phyloP scores from a whole-genome alignment of 805 yeast species.

The Kodamaea leandrae region DNA sequence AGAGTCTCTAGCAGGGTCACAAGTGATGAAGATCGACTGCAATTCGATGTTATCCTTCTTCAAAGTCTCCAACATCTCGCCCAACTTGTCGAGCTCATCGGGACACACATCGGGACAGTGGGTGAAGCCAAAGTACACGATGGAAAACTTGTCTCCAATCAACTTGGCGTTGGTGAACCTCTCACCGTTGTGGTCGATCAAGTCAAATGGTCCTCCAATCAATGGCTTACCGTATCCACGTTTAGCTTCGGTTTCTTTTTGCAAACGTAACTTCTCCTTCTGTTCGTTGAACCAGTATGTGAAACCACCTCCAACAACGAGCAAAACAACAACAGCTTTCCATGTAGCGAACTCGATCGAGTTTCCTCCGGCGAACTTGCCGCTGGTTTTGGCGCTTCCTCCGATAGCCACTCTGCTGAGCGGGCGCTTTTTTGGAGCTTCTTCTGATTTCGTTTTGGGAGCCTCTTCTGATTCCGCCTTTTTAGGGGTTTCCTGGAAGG shows the following conservation, averaged over 20 bases:
- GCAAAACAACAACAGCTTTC: constrained; percentile 71
- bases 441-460: background rate
- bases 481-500: constrained; percentile 1
- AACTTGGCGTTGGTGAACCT: constrained; percentile 75
- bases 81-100: constrained; percentile 91
- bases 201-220: constrained; percentile 85
- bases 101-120: constrained; percentile 99
- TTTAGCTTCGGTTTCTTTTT: constrained; percentile 78
- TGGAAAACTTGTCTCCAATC: constrained; percentile 67
- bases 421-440: constrained; percentile 48
- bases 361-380: constrained; percentile 35
- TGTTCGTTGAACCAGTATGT: constrained; percentile 73
- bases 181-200: constrained; percentile 69
- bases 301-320: constrained; percentile 67
- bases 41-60: constrained; percentile 53
- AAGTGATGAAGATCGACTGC: constrained; percentile 89
- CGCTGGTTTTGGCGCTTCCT: constrained; percentile 36
- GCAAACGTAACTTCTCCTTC: constrained; percentile 68
- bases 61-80: constrained; percentile 63
- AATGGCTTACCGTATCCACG: constrained; percentile 89
- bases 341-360: constrained; percentile 77
- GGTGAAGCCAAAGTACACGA: constrained; percentile 94
- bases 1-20: constrained; percentile 94
- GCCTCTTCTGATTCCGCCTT: background rate
- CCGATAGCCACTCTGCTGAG: constrained; percentile 81